Evolutionary conservation across 108 stramenopile genomes (phyloP).

Genomic region (Stephanodiscus minutulus): DNA sequence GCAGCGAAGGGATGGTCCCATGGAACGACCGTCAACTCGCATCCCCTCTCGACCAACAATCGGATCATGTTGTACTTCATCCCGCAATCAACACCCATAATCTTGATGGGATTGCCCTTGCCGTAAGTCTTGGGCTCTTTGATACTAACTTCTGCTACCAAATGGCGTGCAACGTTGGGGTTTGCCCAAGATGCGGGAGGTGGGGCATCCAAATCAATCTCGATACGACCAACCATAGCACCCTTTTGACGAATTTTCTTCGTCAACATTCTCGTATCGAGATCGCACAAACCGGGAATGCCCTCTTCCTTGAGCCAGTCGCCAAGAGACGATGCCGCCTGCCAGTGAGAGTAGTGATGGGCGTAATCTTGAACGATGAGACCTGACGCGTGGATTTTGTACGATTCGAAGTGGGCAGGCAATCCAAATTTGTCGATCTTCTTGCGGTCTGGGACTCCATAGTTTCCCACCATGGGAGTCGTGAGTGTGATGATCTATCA

Average conservation of each 20-base stretch:
- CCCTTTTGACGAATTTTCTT: conserved; percentile 97
- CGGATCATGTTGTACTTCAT: conserved; percentile 99
- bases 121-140: conserved; percentile 86
- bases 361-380: conserved; percentile 95
- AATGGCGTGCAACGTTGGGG: conserved; percentile 82
- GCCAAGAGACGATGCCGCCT: conserved; percentile 89
- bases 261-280: conserved; percentile 96
- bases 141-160: conserved; percentile 93
- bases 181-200: conserved; percentile 68
- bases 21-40: conserved; percentile 95
- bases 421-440: conserved; percentile 86
- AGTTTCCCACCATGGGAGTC: conserved; percentile 97
- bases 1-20: conserved; percentile 90
- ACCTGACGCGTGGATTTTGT: conserved; percentile 92
- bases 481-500: conserved; percentile 88
- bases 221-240: conserved; percentile 91
- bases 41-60: conserved; percentile 88
- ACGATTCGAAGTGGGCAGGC: conserved; percentile 91
- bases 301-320: conserved; percentile 97
- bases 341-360: conserved; percentile 95
- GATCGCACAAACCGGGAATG: conserved; percentile 90
- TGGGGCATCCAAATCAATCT: conserved; percentile 66
- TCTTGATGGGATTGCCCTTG: conserved; percentile 88
- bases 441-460: conserved; percentile 93
- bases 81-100: conserved; percentile 96